A percentile compares a stretch with the other conserved stretches of the same genome.
Evolutionary conservation across 495 filamentous ascomycete species (phyloP).

Genomic region (Penicillium steckii): DNA sequence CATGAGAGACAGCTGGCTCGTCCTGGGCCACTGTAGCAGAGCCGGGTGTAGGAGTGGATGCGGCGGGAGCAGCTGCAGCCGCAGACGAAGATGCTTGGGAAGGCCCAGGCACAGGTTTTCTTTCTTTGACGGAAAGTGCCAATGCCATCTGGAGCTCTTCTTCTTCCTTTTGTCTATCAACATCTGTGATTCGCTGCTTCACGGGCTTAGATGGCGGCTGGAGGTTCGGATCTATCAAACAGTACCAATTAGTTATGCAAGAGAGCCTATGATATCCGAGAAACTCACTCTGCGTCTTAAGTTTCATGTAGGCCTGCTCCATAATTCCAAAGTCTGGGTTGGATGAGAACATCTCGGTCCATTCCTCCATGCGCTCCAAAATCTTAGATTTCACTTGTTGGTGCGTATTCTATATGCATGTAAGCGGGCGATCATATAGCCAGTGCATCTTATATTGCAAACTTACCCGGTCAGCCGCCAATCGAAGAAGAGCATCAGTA

Average conservation of each 20-base stretch:
- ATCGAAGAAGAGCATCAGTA: constrained; percentile 86
- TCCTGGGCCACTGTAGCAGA: constrained; percentile 41
- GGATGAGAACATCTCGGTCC: constrained; percentile 89
- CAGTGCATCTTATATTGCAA: not conserved
- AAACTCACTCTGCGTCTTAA: constrained; percentile 71
- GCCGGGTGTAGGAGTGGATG: constrained; percentile 28
- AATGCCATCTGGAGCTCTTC: constrained; percentile 97
- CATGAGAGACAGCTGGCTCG: constrained; percentile 41
- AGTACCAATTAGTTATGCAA: not conserved
- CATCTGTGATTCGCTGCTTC: constrained; percentile 84
- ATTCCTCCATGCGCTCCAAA: constrained; percentile 92
- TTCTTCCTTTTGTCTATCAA: constrained; percentile 93
- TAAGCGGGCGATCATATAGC: not conserved
- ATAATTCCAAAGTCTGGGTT: constrained; percentile 96
- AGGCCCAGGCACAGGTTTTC: constrained; percentile 22
- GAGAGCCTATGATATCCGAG: not conserved
- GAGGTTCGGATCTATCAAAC: constrained; percentile 73
- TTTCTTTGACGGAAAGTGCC: constrained; percentile 87
- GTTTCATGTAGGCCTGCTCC: constrained; percentile 88
- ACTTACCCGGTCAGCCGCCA: constrained; percentile 78
- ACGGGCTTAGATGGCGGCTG: constrained; percentile 89
- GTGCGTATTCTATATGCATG: constrained; percentile 71
- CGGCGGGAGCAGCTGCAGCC: constrained; percentile 25
- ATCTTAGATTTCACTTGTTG: constrained; percentile 97
- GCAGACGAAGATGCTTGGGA: constrained; percentile 27